These are phyloP conservation scores for Gossypium gossypioides DNA, from an alignment of 441 rosid genomes.

Conservation along the genomic window DNA sequence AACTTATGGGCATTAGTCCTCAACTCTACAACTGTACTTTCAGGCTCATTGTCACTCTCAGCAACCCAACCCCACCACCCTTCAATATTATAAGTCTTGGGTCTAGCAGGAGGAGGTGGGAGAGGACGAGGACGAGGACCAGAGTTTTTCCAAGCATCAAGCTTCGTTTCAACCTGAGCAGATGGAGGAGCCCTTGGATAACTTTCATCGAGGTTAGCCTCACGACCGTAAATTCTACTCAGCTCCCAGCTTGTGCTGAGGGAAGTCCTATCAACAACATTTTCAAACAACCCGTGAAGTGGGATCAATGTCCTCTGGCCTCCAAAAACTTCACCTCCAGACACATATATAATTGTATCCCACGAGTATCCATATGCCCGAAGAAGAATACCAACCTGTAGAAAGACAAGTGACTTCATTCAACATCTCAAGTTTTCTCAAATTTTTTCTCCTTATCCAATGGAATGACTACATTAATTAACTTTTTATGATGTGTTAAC, in stretches of 20 bases:
- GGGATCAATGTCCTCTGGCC: conserved; percentile 70
- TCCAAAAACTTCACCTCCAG: conserved; percentile 94
- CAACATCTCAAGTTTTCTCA: not conserved
- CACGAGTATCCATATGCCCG: conserved; percentile 83
- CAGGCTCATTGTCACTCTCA: conserved; percentile 96
- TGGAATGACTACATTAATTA: not conserved
- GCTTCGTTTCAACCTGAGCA: conserved; percentile 44
- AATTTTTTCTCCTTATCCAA: not conserved
- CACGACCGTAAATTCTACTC: conserved; percentile 72
- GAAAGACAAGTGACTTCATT: not conserved
- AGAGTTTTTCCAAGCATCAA: conserved; percentile 40
- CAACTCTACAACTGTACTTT: conserved; percentile 84
- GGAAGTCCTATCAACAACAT: conserved; percentile 86
- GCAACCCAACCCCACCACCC: conserved; percentile 99
- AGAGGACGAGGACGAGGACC: conserved; percentile 92
- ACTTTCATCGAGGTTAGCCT: conserved; percentile 44
- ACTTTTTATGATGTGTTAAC: not conserved
- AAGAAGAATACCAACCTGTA: conserved; percentile 82
- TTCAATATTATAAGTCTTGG: conserved; percentile 81
- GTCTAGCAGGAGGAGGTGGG: conserved; percentile 82
- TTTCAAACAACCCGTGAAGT: conserved; percentile 41
- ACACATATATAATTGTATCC: conserved; percentile 74
- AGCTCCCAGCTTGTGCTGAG: conserved; percentile 85
- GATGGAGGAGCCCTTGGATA: conserved; percentile 41
- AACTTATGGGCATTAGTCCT: conserved; percentile 92